Conservation (phyloP, 768 basidiomycete genomes). For the Pulveroboletus sp. region DNA sequence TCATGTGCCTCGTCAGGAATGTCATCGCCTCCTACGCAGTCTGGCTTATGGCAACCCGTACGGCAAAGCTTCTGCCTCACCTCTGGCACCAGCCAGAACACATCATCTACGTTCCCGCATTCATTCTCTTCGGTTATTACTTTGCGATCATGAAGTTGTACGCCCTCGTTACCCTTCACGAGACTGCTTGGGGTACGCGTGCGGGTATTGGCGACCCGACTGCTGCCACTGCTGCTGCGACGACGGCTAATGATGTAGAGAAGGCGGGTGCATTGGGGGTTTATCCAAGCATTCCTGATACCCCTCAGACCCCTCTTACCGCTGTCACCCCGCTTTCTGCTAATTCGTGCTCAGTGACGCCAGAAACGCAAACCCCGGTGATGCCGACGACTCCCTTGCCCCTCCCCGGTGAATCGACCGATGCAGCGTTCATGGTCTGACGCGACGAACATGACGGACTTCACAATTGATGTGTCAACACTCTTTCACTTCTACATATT, state of each 20-base stretch:
- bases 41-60: conserved; percentile 69
- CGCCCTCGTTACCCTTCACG: conserved; percentile 85
- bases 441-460: background rate
- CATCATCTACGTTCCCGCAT: conserved; percentile 80
- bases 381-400: background rate
- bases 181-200: conserved; percentile 97
- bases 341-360: too few relatives aligned
- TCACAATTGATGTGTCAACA: too few relatives aligned
- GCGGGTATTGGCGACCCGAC: conserved; percentile 86
- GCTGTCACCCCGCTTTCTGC: too few relatives aligned
- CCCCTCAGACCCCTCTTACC: too few relatives aligned
- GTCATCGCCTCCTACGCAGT: conserved; percentile 63
- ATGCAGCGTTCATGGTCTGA: background rate
- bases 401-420: background rate
- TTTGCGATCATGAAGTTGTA: conserved; percentile 95
- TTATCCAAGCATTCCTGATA: background rate
- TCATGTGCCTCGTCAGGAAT: conserved; percentile 46
- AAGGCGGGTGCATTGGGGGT: conserved; percentile 24
- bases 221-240: conserved; percentile 66
- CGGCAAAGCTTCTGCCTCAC: conserved; percentile 79
- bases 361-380: background rate
- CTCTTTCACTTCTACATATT: too few relatives aligned
- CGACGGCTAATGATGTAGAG: conserved; percentile 13
- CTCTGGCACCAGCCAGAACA: conserved; percentile 75
- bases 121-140: conserved; percentile 90